phyloP scores from a whole-genome alignment of 2,329 filamentous ascomycete genomes.

The Aureobasidium sp. region DNA sequence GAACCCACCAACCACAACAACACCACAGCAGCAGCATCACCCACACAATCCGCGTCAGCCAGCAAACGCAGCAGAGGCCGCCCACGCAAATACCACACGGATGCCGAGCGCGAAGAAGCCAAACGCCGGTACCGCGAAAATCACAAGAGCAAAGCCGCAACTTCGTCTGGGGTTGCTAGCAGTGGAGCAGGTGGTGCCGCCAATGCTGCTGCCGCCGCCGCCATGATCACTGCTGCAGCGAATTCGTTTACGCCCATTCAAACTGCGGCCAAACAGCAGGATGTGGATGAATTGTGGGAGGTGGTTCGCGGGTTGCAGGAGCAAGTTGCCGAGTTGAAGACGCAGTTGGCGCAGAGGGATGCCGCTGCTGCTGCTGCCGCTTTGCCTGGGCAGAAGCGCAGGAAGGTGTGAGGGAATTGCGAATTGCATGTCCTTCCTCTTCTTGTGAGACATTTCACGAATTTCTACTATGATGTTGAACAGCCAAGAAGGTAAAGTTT shows the following conservation, averaged over 20 bases:
- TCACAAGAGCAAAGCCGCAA: conserved; percentile 2
- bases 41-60: background rate
- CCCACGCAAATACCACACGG: conserved; percentile 8
- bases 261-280: background rate
- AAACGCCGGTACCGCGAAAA: conserved; percentile 11
- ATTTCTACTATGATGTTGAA: background rate
- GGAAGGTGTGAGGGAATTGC: background rate
- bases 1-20: background rate
- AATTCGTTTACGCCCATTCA: background rate
- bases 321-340: background rate
- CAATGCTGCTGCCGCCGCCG: no score
- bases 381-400: background rate
- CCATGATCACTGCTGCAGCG: background rate
- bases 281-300: conserved; percentile 4
- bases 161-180: background rate
- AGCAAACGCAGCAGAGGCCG: conserved; percentile 6
- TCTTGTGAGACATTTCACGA: background rate
- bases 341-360: conserved; percentile 1
- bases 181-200: background rate
- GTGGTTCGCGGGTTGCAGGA: background rate
- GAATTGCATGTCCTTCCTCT: no score
- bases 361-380: background rate
- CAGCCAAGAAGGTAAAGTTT: background rate
- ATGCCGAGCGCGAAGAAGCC: conserved; percentile 10
- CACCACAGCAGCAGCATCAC: background rate